Evolutionary conservation across 202 grass and related monocot genomes (phyloP).

Genomic region (Cymbopogon flexuosus): DNA sequence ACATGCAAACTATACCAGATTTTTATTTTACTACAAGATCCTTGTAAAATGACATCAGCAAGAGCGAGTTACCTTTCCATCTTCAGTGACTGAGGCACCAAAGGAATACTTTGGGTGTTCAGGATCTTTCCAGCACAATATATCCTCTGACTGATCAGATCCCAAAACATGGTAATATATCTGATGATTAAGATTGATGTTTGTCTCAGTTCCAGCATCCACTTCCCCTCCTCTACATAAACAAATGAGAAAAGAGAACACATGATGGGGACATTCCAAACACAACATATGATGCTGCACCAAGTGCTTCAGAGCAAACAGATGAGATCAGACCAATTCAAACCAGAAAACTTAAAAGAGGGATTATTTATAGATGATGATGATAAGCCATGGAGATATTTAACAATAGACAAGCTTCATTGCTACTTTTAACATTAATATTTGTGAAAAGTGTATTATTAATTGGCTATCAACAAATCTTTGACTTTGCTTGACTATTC

Average conservation of each 20-base stretch:
- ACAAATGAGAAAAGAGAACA: constrained; percentile 6
- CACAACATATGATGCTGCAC: neutral
- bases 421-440: neutral
- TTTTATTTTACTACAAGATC: too few species aligned
- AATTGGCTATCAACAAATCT: neutral
- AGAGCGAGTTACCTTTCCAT: constrained; percentile 56
- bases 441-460: neutral
- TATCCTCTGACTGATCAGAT: constrained; percentile 81
- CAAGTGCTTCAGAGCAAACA: constrained; percentile 1
- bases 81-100: constrained; percentile 60
- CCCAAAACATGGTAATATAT: constrained; percentile 88
- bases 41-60: too few species aligned
- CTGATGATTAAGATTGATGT: constrained; percentile 91
- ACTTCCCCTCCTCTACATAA: constrained; percentile 48
- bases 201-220: constrained; percentile 89
- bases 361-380: neutral
- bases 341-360: neutral
- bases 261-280: neutral
- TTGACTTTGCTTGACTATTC: constrained; percentile 1
- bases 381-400: neutral
- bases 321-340: neutral
- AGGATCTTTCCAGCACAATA: constrained; percentile 91
- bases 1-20: too few species aligned
- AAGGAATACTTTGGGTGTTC: constrained; percentile 71
- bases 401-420: neutral